Conservation (phyloP, 1,284 basidiomycete genomes). For the Cryptococcus jaspeensis region DNA sequence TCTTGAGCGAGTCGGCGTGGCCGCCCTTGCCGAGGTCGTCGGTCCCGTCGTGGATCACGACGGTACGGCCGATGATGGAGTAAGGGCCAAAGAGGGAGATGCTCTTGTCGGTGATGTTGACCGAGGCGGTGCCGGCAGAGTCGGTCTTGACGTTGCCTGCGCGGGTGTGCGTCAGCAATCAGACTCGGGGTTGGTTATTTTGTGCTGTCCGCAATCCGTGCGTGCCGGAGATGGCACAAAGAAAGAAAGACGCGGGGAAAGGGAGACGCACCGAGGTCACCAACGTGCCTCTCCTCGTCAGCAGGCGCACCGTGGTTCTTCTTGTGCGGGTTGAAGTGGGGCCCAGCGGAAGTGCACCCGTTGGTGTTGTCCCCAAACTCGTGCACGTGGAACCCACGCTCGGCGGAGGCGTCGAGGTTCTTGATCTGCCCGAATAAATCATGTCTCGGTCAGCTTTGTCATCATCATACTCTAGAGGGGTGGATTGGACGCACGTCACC, state of each 20-base stretch:
- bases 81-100: slow-evolving; percentile 68
- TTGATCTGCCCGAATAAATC: slow-evolving; percentile 54
- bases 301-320: slow-evolving; percentile 66
- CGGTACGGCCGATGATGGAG: slow-evolving; percentile 66
- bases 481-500: slow-evolving; percentile 53
- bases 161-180: slow-evolving; percentile 12
- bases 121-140: slow-evolving; percentile 57
- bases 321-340: slow-evolving; percentile 72
- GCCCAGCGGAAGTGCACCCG: slow-evolving; percentile 68
- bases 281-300: slow-evolving; percentile 64
- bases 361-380: slow-evolving; percentile 65
- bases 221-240: no score
- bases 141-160: slow-evolving; percentile 62
- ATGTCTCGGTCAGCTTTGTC: background rate
- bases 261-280: slow-evolving; percentile 69
- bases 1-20: slow-evolving; percentile 66
- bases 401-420: slow-evolving; percentile 61
- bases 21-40: slow-evolving; percentile 73
- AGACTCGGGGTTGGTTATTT: no score
- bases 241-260: slow-evolving; percentile 19
- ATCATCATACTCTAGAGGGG: background rate
- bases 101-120: slow-evolving; percentile 53
- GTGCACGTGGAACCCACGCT: slow-evolving; percentile 75
- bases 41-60: slow-evolving; percentile 62
- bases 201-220: no score